Evolutionary conservation across 2,329 filamentous ascomycete species (phyloP).

Genomic region (Proliferodiscus dingleyae): DNA sequence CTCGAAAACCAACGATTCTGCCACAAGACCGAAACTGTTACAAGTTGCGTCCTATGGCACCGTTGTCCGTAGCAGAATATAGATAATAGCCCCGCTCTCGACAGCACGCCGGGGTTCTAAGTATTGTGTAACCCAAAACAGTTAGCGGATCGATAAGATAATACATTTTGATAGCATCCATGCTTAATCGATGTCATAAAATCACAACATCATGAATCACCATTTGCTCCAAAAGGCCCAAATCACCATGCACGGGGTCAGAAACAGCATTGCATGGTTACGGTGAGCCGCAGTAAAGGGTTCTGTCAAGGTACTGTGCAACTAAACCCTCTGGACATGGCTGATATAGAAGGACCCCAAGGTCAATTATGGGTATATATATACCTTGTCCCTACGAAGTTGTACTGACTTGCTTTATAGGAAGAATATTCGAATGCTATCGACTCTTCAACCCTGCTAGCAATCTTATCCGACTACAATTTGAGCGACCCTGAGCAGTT

Average conservation of each 20-base stretch:
- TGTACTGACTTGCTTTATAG: slow-evolving; percentile 26
- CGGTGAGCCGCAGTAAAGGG: not conserved
- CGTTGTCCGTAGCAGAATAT: no score
- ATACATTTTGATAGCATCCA: not conserved
- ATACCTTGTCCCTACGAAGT: not conserved
- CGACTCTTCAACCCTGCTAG: slow-evolving; percentile 71
- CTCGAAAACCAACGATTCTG: no score
- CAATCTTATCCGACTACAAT: slow-evolving; percentile 71
- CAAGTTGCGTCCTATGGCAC: no score
- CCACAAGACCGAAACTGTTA: no score
- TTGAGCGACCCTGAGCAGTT: slow-evolving; percentile 49
- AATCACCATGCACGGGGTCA: not conserved
- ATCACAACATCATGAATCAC: not conserved
- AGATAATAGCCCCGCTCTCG: no score
- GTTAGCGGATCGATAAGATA: not conserved
- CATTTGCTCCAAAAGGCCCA: not conserved
- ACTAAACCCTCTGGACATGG: slow-evolving; percentile 1
- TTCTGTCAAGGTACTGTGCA: not conserved
- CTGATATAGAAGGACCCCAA: slow-evolving; percentile 1
- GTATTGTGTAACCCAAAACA: not conserved
- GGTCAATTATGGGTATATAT: slow-evolving; percentile 4
- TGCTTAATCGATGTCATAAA: not conserved
- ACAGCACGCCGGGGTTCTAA: no score
- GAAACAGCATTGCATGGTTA: not conserved
- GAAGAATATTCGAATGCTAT: slow-evolving; percentile 68